Evolutionary conservation across 202 grass and related monocot genomes (phyloP), one percentile per base, ranked within the genome.

Genomic region (Setaria italica): DNA sequence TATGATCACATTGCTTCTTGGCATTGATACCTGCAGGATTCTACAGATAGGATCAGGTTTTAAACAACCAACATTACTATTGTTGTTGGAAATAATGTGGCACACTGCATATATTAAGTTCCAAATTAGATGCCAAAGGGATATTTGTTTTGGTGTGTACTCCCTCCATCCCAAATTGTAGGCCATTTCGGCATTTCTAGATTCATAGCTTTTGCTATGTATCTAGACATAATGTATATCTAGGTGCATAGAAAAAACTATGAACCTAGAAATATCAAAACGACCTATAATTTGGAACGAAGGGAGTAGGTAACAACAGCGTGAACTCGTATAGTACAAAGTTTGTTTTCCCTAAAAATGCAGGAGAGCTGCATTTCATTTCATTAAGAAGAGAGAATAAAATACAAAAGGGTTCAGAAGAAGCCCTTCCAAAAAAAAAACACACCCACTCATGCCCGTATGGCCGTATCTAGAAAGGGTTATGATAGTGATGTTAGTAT

Each of bases 11-110:
- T 78, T 90, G 88, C 97, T 99, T 76, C 60, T 85, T 82, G 97
- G 97, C 92, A 94, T 92, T 69, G 90, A 94, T 67, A 94, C 90
- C 93, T 94, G 90, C 80, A 89, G 77, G 72, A 49, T 92, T 97
- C 94, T 99, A 94, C 32, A 92, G 77, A 92, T 88, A 94, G 91
- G 87, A 92, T 85, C 85, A 91, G 70, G 89, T 59, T 77, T 88
- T 86, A 94, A 95, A 72, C 58, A 86, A 86, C 57, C 15, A 82
- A 7, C 54, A 74, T 69, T 41, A 9, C 19, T 54, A 60, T 19
- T 33, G 15, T 45, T 13, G 15, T 33, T 80, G 53, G 35, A 60
- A 47, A 74, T 42, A 81, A 85, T 60, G 41, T 56, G 15, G 35
- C 62, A 77, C 25, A 77, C 25, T 62, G 14, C 25, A 80, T 19